Evolutionary conservation across 2,329 filamentous ascomycete genomes (phyloP).

Genomic region (Botrytis cinerea): DNA sequence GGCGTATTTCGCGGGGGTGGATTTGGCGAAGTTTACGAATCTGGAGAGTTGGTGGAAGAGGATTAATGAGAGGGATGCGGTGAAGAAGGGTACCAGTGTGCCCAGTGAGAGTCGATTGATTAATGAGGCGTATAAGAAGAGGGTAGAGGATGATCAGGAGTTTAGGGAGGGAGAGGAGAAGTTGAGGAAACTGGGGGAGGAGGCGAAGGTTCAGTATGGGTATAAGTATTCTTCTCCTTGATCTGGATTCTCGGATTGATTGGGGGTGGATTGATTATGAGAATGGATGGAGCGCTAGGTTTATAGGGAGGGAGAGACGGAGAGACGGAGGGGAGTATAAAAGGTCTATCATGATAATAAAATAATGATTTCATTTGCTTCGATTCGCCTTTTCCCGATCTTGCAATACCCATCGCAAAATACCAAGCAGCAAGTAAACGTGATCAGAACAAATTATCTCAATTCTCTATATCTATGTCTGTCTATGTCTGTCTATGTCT

Average conservation of each 20-base stretch:
- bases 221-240: slow-evolving; percentile 40
- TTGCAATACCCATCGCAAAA: neutral
- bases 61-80: slow-evolving; percentile 58
- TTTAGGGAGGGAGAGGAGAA: slow-evolving; percentile 49
- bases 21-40: slow-evolving; percentile 65
- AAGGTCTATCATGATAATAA: neutral
- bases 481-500: too few relatives aligned
- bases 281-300: neutral
- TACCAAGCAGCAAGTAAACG: neutral
- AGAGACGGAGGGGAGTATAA: too few relatives aligned
- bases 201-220: slow-evolving; percentile 38
- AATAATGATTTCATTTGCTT: neutral
- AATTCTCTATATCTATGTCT: too few relatives aligned
- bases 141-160: slow-evolving; percentile 50
- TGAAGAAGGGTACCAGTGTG: slow-evolving; percentile 64
- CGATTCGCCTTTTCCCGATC: neutral
- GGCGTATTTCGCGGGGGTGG: slow-evolving; percentile 60
- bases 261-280: neutral
- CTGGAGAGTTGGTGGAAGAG: slow-evolving; percentile 68
- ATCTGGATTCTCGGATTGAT: neutral
- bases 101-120: slow-evolving; percentile 50
- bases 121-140: slow-evolving; percentile 47
- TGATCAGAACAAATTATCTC: neutral
- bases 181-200: slow-evolving; percentile 31
- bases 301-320: too few relatives aligned